Percentiles rank a stretch among this genome's conserved stretches.
Conservation (phyloP, 108 stramenopile genomes). For the Poteriospumella lacustris region DNA sequence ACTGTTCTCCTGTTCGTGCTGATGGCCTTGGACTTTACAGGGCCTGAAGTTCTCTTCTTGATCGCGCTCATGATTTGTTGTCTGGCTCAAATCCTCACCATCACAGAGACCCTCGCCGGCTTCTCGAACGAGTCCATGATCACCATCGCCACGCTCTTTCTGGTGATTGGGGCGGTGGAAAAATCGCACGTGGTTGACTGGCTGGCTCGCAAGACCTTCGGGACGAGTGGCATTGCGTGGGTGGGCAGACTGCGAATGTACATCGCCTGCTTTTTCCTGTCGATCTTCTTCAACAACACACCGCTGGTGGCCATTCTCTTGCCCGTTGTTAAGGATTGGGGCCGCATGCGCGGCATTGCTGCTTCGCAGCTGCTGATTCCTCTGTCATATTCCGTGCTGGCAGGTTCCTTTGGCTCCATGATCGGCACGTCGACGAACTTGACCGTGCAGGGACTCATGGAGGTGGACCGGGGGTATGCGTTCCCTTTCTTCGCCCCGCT, state of each 20-base stretch:
- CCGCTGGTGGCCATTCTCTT: constrained; percentile 49
- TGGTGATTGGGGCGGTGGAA: constrained; percentile 51
- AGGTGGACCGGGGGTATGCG: background rate
- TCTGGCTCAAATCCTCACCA: constrained; percentile 25
- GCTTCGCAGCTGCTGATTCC: constrained; percentile 49
- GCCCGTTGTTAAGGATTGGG: constrained; percentile 49
- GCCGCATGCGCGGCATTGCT: constrained; percentile 44
- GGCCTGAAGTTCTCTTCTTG: constrained; percentile 18
- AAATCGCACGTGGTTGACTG: constrained; percentile 41
- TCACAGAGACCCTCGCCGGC: constrained; percentile 41
- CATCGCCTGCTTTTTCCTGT: constrained; percentile 39
- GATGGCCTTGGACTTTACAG: background rate
- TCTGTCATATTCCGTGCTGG: constrained; percentile 42
- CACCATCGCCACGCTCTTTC: constrained; percentile 45
- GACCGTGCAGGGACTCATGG: constrained; percentile 46
- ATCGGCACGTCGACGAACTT: constrained; percentile 55
- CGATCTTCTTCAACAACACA: constrained; percentile 50
- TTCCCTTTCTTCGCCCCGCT: constrained; percentile 48
- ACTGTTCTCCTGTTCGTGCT: background rate
- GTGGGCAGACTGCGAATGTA: constrained; percentile 38
- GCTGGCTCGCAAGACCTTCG: constrained; percentile 42
- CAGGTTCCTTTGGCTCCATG: constrained; percentile 42
- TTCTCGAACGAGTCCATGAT: constrained; percentile 52
- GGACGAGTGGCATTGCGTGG: background rate
- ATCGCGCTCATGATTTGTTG: background rate